Base-by-base conservation (phyloP, 148 eudicot species). In the Limonium bicolor region DNA sequence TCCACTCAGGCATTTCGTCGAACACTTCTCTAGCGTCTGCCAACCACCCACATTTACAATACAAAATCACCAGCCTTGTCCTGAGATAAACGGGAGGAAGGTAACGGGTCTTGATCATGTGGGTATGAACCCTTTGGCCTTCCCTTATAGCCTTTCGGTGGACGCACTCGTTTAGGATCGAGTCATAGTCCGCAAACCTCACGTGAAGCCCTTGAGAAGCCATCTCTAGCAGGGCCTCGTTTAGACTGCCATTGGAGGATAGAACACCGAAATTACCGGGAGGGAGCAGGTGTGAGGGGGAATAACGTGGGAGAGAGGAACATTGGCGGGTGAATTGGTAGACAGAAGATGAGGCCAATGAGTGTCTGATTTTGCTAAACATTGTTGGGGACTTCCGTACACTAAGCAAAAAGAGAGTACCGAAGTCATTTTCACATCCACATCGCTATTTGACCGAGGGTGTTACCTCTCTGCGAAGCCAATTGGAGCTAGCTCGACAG, bases 41-140 rank as follows among this genome's bases (percentile, higher is more conserved):
- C 5, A 57, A 26, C 2, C 36, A 39, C 7, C 77, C 69, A 24
- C 40, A 52, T 52, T 68, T 78, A 0, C 27, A 45, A 36, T 78
- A 78, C 80, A 74, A 65, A 60, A 70, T 75, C 7, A 74, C 64
- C 11, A 56, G 66, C 36, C 81, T n/a, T n/a, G 82, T 82, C n/a
- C n/a, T n/a, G 17, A 82, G 73, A 45, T 78, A 82, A 16, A 76
- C 66, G 0, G 80, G 76, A n/a, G n/a, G n/a, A n/a, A 52, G 50
- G 57, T 76, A 79, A 39, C 36, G 76, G 35, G 90, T 79, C 58
- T 76, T 87, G 34, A 82, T 76, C 78, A 82, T 76, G 56, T 87
- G 90, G 62, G 86, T 45, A 60, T 87, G 96, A 20, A 79, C 86
- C 59, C 74, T 76, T 52, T 82, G 90, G n/a, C 96, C 96, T 55